Conservation (phyloP, 495 filamentous ascomycete genomes). For the Daldinia decipiens region DNA sequence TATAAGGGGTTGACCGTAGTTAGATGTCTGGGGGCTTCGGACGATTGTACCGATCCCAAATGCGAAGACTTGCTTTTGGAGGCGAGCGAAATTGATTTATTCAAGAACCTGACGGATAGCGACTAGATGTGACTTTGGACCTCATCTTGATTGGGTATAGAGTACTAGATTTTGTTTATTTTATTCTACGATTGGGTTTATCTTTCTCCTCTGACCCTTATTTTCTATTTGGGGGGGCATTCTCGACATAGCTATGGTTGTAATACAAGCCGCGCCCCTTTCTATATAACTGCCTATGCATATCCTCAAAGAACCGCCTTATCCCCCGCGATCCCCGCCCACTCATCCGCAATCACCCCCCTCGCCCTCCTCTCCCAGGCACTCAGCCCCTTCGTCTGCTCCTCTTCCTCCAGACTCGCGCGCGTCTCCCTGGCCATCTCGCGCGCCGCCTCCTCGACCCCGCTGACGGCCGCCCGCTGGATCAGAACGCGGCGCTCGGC, state of each 20-base stretch:
- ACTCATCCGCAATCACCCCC: constrained; percentile 24
- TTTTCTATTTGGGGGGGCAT: neutral
- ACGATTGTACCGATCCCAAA: neutral
- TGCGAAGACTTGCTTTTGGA: neutral
- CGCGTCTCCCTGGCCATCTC: constrained; percentile 24
- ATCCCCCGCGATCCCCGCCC: neutral
- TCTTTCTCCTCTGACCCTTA: neutral
- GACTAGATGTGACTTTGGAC: no score
- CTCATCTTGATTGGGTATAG: neutral
- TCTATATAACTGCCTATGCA: no score
- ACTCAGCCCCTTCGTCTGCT: neutral
- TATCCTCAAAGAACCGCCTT: neutral
- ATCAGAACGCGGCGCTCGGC: constrained; percentile 37
- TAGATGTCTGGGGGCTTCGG: neutral
- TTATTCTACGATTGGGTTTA: neutral
- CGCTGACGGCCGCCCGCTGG: constrained; percentile 47
- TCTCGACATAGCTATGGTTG: neutral
- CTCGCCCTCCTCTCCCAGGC: constrained; percentile 29
- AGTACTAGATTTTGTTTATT: neutral
- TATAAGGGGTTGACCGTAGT: neutral
- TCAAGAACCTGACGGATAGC: neutral
- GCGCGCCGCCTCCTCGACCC: constrained; percentile 34
- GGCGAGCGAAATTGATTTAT: neutral
- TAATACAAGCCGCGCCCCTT: neutral
- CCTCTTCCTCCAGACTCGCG: neutral